Percentiles rank a stretch among this genome's conserved stretches.
phyloP scores from a whole-genome alignment of 371 early-diverging fungal genomes.

The Gilbertella persicaria region DNA sequence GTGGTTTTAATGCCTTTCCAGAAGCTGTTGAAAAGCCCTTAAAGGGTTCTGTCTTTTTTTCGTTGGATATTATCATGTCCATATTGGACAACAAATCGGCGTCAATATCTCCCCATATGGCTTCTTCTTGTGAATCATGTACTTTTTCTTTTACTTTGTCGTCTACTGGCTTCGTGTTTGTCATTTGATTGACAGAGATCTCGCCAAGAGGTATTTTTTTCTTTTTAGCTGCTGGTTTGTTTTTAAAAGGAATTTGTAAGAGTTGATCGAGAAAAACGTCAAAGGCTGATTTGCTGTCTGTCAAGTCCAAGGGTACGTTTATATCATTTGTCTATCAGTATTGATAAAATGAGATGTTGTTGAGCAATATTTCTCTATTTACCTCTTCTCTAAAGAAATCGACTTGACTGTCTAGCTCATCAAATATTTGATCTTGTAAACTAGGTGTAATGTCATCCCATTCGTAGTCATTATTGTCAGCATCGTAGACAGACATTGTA shows the following conservation, averaged over 20 bases:
- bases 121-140: constrained; percentile 9
- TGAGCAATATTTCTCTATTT: not conserved
- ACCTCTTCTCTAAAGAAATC: not conserved
- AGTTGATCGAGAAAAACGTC: constrained; percentile 16
- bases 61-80: not conserved
- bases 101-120: constrained; percentile 10
- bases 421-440: constrained; percentile 17
- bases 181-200: constrained; percentile 1
- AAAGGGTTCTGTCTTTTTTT: not conserved
- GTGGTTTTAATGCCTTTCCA: constrained; percentile 5
- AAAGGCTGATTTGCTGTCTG: constrained; percentile 1
- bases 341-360: not conserved
- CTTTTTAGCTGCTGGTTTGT: not conserved
- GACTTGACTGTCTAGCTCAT: constrained; percentile 8
- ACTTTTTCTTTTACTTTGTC: not conserved
- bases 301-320: not conserved
- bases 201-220: constrained; percentile 1
- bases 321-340: not conserved
- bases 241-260: constrained; percentile 11
- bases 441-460: constrained; percentile 23
- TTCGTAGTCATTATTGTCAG: constrained; percentile 16
- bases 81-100: constrained; percentile 4
- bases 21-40: constrained; percentile 13
- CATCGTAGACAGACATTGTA: constrained; percentile 8
- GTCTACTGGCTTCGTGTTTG: not conserved